Evolutionary conservation across 192 early-diverging fungal species (phyloP).

Genomic region (Coemansia umbellata): DNA sequence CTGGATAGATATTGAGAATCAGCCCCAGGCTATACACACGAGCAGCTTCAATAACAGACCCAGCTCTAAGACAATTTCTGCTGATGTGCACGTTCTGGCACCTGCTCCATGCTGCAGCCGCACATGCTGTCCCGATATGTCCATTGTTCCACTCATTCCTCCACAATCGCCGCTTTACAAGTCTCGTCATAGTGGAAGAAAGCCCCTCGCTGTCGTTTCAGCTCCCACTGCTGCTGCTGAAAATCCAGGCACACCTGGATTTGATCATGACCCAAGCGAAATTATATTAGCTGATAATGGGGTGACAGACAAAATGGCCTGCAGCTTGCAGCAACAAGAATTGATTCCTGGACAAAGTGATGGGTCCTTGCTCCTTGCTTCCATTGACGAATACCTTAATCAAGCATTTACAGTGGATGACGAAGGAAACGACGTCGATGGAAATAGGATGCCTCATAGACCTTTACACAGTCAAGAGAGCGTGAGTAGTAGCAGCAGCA

Average conservation of each 20-base stretch:
- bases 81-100: slow-evolving; percentile 3
- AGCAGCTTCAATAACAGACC: slow-evolving; percentile 1
- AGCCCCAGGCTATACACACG: not conserved
- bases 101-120: slow-evolving; percentile 2
- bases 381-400: slow-evolving; percentile 23
- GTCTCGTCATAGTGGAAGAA: too few species aligned
- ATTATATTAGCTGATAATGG: not conserved
- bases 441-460: not conserved
- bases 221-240: not conserved
- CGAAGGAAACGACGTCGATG: not conserved
- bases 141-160: slow-evolving; percentile 4
- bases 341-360: not conserved
- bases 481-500: not conserved
- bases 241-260: not conserved
- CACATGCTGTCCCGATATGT: not conserved
- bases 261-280: not conserved
- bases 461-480: not conserved
- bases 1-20: not conserved
- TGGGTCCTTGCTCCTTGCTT: slow-evolving; percentile 4
- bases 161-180: not conserved
- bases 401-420: too few species aligned
- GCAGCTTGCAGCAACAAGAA: not conserved
- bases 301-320: not conserved
- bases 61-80: slow-evolving; percentile 1
- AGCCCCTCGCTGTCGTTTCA: too few species aligned